Evolutionary conservation across 805 yeast genomes (phyloP), one percentile per base, ranked within the genome.

Genomic region (Limtongia smithiae): DNA sequence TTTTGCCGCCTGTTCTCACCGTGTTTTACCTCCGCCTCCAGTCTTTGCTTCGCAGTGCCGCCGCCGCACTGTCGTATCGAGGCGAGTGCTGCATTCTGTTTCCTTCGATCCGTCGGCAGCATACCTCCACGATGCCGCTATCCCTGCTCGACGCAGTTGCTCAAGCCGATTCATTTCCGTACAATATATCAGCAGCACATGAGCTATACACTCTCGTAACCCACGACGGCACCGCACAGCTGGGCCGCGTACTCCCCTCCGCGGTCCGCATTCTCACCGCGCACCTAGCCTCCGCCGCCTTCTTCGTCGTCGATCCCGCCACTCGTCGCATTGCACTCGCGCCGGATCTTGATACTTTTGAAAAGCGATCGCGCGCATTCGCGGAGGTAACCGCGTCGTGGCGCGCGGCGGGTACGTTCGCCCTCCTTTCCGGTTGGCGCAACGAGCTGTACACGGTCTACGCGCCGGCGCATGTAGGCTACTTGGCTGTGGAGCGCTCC

Each of bases 381-480:
- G 64, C 49, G 5, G 61, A 38, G 35, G 56, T 67, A 21, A 73
- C 64, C 1, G 21, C 12, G 15, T 44, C 32, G 43, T 68, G 68
- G 70, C 65, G 63, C 35, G 58, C 47, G 40, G 41, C 46, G 49
- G 69, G 63, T 40, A 57, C 47, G 46, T 72, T 65, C 40, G 62
- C 57, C 28, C 63, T 58, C 54, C 67, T 52, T 18, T 6, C 8
- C 58, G 75, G 73, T 22, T 93, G 98, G 98, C 76, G 98, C 64
- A 68, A 84, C 64, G 98, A 93, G 67, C 72, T 78, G 32, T 93
- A 88, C 65, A 74, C 82, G 0, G 79, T 90, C 4, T 87, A 82
- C 66, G 74, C 76, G 47, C 80, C 82, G 0, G 51, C 70, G 0
- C 69, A 71, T 15, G 55, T 48, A 0, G 83, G 84, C 0, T 93